phyloP scores from a whole-genome alignment of 176 grass and related monocot species.

The Rhipidocladum racemiflorum region DNA sequence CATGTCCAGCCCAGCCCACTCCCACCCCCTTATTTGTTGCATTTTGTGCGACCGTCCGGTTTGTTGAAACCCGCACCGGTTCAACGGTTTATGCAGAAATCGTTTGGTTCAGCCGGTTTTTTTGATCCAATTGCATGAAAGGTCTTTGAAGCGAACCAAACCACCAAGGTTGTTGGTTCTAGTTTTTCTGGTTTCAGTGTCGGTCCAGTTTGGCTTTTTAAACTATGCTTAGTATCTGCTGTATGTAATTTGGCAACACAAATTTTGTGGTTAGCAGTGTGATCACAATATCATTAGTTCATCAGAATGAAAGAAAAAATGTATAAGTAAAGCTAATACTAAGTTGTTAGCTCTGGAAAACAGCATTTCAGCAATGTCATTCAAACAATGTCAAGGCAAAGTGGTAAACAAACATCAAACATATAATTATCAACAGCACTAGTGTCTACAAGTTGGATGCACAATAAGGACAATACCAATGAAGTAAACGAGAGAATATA shows the following conservation, averaged over 20 bases:
- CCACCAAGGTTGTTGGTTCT: no score
- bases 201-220: no score
- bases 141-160: no score
- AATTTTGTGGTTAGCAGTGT: not conserved
- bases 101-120: no score
- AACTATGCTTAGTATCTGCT: not conserved
- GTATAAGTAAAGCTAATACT: not conserved
- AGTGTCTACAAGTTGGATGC: not conserved
- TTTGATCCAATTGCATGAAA: no score
- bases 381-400: not conserved
- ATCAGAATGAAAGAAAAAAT: not conserved
- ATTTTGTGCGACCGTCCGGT: no score
- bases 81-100: no score
- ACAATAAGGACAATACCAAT: not conserved
- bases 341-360: not conserved
- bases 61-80: no score
- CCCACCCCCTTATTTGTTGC: no score
- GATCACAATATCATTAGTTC: not conserved
- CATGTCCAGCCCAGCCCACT: no score
- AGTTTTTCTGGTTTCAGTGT: no score
- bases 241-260: not conserved
- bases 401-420: not conserved
- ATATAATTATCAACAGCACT: not conserved
- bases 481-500: not conserved
- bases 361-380: not conserved